Conservation (phyloP, 208 protist species). For the Leishmania amazonensis region DNA sequence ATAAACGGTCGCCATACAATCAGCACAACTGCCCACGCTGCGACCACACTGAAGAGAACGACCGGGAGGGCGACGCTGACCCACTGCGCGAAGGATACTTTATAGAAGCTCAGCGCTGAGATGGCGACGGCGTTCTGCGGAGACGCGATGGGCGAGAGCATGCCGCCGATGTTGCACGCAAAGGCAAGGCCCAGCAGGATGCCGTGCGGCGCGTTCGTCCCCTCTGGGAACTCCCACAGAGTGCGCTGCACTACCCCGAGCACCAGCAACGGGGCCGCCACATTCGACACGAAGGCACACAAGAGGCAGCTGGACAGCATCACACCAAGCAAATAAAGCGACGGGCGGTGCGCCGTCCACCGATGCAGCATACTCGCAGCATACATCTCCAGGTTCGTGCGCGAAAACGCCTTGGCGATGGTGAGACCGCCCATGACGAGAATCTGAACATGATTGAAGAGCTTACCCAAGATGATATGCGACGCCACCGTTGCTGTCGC, state of each 20-base stretch:
- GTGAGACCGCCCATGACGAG: constrained; percentile 93
- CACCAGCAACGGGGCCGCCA: constrained; percentile 89
- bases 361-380: constrained; percentile 76
- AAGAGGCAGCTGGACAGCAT: constrained; percentile 86
- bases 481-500: constrained; percentile 69
- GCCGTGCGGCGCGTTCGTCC: constrained; percentile 77
- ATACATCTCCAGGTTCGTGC: constrained; percentile 89
- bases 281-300: constrained; percentile 92
- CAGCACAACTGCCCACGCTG: constrained; percentile 77
- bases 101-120: constrained; percentile 70
- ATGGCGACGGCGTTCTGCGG: constrained; percentile 95
- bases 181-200: constrained; percentile 93
- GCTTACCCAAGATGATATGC: constrained; percentile 76
- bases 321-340: constrained; percentile 87
- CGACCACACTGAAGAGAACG: constrained; percentile 64
- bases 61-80: constrained; percentile 82
- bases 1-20: constrained; percentile 90
- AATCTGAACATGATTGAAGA: constrained; percentile 93
- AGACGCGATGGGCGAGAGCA: constrained; percentile 94
- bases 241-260: constrained; percentile 88
- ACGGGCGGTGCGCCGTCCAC: constrained; percentile 75
- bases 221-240: constrained; percentile 87
- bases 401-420: constrained; percentile 86
- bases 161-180: constrained; percentile 94
- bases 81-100: constrained; percentile 88